Conservation (phyloP, 2,329 filamentous ascomycete genomes). For the Amesomyces nigricolor region DNA sequence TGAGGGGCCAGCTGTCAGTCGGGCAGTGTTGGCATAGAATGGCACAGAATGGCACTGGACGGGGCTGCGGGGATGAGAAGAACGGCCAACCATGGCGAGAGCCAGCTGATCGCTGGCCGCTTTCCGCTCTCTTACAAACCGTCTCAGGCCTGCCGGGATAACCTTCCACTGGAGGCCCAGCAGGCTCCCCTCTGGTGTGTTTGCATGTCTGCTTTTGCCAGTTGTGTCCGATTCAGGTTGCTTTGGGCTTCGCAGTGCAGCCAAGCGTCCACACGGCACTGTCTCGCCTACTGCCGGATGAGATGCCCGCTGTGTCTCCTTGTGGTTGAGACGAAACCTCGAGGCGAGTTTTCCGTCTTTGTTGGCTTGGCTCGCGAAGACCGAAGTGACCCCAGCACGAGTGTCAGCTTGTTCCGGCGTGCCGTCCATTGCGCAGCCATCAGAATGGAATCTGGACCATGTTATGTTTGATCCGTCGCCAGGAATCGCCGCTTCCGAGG, state of each 20-base stretch:
- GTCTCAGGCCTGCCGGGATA: conserved; percentile 1
- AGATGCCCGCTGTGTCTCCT: too few species aligned
- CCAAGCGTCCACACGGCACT: too few species aligned
- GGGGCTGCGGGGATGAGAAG: background rate
- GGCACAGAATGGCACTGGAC: too few species aligned
- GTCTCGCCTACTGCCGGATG: too few species aligned
- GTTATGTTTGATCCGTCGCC: conserved; percentile 3
- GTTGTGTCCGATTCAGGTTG: conserved; percentile 1
- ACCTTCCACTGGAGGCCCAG: background rate
- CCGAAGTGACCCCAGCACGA: too few species aligned
- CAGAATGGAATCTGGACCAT: background rate
- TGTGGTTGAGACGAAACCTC: too few species aligned
- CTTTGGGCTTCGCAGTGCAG: background rate
- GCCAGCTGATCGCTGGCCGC: conserved; percentile 3
- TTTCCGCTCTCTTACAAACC: background rate
- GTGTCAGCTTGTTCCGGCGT: background rate
- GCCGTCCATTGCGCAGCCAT: background rate
- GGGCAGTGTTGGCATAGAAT: too few species aligned
- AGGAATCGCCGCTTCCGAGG: conserved; percentile 21
- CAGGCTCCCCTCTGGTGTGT: background rate
- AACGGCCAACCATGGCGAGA: background rate
- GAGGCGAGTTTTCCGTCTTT: background rate
- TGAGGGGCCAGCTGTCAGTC: background rate
- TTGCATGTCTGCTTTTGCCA: background rate
- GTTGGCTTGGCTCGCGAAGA: too few species aligned